Conservation (phyloP, 768 basidiomycete genomes). For the Pulveroboletus sp. region DNA sequence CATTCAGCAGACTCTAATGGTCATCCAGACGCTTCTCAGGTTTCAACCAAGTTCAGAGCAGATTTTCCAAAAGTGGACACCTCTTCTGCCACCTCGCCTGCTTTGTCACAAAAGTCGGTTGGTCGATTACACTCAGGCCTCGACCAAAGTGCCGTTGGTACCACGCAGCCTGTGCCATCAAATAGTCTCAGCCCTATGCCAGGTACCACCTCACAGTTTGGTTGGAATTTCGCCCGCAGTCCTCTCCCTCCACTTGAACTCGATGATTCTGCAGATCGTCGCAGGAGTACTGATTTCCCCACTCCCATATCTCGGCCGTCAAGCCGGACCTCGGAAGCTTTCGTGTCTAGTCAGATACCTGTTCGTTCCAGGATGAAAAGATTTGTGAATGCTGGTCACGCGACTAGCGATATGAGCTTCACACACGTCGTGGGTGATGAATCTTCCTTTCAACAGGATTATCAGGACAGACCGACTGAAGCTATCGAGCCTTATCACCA, state of each 20-base stretch:
- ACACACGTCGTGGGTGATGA: conserved; percentile 22
- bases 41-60: conserved; percentile 1
- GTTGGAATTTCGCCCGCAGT: conserved; percentile 38
- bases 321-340: conserved; percentile 21
- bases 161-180: not conserved
- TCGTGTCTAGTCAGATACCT: conserved; percentile 40
- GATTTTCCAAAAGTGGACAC: not conserved
- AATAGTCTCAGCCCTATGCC: conserved; percentile 13
- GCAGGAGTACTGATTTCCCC: conserved; percentile 21
- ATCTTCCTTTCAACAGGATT: conserved; percentile 21
- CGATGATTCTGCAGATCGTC: conserved; percentile 21
- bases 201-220: conserved; percentile 29
- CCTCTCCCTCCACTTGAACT: conserved; percentile 39
- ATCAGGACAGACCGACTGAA: conserved; percentile 28
- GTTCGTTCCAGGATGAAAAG: conserved; percentile 37
- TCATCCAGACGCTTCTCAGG: conserved; percentile 4
- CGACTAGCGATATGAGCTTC: conserved; percentile 18
- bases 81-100: not conserved
- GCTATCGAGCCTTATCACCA: conserved; percentile 21
- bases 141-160: not conserved
- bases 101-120: not conserved
- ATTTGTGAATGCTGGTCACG: conserved; percentile 15
- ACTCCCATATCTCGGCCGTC: conserved; percentile 22
- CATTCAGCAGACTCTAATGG: conserved; percentile 6
- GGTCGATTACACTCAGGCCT: conserved; percentile 1